Evolutionary conservation across 2,329 filamentous ascomycete genomes (phyloP).

Genomic region (Trichoderma sp.): DNA sequence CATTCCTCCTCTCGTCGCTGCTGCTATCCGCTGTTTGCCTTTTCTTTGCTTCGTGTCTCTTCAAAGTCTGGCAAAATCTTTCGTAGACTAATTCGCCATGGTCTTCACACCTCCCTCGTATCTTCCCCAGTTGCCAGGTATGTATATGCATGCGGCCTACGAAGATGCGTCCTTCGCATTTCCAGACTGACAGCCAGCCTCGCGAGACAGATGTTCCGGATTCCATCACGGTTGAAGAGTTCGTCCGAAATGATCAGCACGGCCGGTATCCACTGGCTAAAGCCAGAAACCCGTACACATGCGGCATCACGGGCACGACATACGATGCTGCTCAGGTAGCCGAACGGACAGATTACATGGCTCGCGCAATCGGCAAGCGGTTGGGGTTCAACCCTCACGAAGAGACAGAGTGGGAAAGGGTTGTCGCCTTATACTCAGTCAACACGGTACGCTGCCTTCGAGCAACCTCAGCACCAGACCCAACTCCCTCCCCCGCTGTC

Average conservation of each 20-base stretch:
- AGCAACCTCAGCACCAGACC: neutral
- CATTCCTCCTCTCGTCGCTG: neutral
- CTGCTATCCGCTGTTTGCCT: neutral
- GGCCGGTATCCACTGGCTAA: slow-evolving; percentile 62
- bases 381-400: slow-evolving; percentile 67
- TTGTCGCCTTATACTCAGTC: slow-evolving; percentile 71
- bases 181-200: neutral
- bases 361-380: slow-evolving; percentile 66
- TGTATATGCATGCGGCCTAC: neutral
- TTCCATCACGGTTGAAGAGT: slow-evolving; percentile 69
- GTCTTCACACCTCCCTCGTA: slow-evolving; percentile 60
- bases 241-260: slow-evolving; percentile 70
- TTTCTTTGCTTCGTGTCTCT: neutral
- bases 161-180: slow-evolving; percentile 7
- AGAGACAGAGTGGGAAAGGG: slow-evolving; percentile 78
- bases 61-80: neutral
- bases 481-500: neutral
- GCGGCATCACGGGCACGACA: slow-evolving; percentile 67
- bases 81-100: slow-evolving; percentile 33
- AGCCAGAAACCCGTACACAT: slow-evolving; percentile 71
- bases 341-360: slow-evolving; percentile 62
- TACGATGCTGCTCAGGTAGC: slow-evolving; percentile 62
- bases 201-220: slow-evolving; percentile 59
- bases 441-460: slow-evolving; percentile 60
- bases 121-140: slow-evolving; percentile 43